A percentile compares a stretch with the other conserved stretches of the same genome.
phyloP scores from a whole-genome alignment of 2,329 filamentous ascomycete species.

The Metarhizium album region DNA sequence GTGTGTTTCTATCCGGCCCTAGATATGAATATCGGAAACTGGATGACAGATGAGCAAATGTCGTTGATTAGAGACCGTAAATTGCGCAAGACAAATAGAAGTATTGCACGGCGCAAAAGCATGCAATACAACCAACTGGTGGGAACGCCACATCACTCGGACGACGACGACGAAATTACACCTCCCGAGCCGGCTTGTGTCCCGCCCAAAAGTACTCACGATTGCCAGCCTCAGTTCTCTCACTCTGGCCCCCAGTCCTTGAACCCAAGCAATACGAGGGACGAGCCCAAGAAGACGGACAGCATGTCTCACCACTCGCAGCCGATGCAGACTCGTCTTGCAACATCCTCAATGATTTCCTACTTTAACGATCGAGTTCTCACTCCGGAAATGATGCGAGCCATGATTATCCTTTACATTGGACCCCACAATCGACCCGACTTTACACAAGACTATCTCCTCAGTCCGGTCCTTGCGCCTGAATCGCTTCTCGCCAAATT shows the following conservation, averaged over 20 bases:
- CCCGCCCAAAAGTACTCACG: constrained; percentile 23
- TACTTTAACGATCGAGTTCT: constrained; percentile 95
- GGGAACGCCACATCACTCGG: constrained; percentile 71
- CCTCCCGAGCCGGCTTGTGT: constrained; percentile 19
- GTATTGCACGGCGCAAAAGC: constrained; percentile 72
- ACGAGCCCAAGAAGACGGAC: constrained; percentile 7
- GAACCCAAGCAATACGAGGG: constrained; percentile 8
- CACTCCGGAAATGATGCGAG: constrained; percentile 95
- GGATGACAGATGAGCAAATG: constrained; percentile 99
- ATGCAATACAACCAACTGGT: constrained; percentile 80
- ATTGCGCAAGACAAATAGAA: constrained; percentile 65
- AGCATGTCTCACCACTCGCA: constrained; percentile 40
- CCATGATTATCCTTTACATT: constrained; percentile 97
- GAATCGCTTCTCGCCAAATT: constrained; percentile 76
- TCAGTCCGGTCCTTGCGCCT: constrained; percentile 83
- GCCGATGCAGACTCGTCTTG: constrained; percentile 70
- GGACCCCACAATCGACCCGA: constrained; percentile 88
- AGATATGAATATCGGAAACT: constrained; percentile 96
- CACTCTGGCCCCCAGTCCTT: constrained; percentile 31
- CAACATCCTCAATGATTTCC: constrained; percentile 93
- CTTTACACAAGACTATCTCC: constrained; percentile 80
- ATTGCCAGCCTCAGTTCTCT: constrained; percentile 33
- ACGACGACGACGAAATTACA: constrained; percentile 52
- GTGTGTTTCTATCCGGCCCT: constrained; percentile 81
- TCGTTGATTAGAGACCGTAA: constrained; percentile 77